Base-by-base conservation (phyloP, 2,329 filamentous ascomycete species). In the Xylariaceae sp. region DNA sequence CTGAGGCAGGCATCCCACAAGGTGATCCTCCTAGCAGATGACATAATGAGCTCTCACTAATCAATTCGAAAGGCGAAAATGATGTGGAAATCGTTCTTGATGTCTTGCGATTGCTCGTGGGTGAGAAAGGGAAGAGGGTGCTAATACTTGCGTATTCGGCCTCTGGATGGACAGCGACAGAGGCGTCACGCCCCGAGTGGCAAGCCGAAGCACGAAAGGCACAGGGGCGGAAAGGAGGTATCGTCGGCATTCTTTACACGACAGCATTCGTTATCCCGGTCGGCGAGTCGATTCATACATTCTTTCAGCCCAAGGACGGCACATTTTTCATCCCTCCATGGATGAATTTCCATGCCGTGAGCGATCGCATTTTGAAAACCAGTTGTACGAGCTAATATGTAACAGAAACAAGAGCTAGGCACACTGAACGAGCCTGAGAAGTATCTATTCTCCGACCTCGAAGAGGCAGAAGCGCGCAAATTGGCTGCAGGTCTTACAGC, bases 121-220 rank as follows among this genome's bases (percentile, higher is more conserved):
- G 48, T 4, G 34, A 55, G 3, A 39, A 53, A n/a, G 49, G 50
- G 0, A 64, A 60, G 34, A 46, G 38, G 3, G 58, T 65, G 7
- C 37, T 65, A 1, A 22, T 64, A 0, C 26, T 61, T 11, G 61
- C 39, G 9, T 60, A 65, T 37, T 65, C 61, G 2, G 53, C 57
- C 3, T 60, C 61, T 3, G 59, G 61, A n/a, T 64, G 55, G 49
- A 52, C 56, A 2, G 63, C 61, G 2, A 61, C 61, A 1, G 49
- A 65, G 42, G 55, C 50, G 2, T 57, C 63, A 3, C 38, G 41
- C 2, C 54, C 50, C 11, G 54, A 59, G 12, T 42, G 59, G 12
- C 60, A 64, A 39, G 46, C 34, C 2, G 50, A 49, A 15, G n/a
- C 34, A 13, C 49, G 57, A 1, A 38, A 46, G 13, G 36, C 36